Evolutionary conservation across 371 early-diverging fungal species (phyloP), one percentile per base, ranked within the genome.

Genomic region (Rhizopus microsporus): DNA sequence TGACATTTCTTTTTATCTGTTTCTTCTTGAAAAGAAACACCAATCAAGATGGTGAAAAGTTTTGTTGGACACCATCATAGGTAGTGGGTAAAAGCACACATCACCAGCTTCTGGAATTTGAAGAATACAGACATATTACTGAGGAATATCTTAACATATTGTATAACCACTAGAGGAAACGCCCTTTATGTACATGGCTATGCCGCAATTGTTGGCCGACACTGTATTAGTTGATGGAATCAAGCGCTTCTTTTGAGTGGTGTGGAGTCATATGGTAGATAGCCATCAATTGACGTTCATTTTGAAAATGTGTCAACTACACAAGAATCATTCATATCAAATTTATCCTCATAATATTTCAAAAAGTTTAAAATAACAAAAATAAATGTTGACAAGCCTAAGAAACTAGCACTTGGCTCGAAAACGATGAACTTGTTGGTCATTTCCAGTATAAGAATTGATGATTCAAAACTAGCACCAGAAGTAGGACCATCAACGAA

Each of bases 141-240:
- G n/a, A n/a, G n/a, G n/a, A n/a, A n/a, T n/a, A n/a, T n/a, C n/a
- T n/a, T n/a, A n/a, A n/a, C n/a, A n/a, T n/a, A n/a, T n/a, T n/a
- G n/a, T n/a, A n/a, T n/a, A n/a, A n/a, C n/a, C n/a, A n/a, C n/a
- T n/a, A n/a, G n/a, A n/a, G n/a, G n/a, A n/a, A n/a, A n/a, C n/a
- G n/a, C n/a, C n/a, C n/a, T n/a, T n/a, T n/a, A n/a, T n/a, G n/a
- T n/a, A n/a, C n/a, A n/a, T n/a, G n/a, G n/a, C n/a, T n/a, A n/a
- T n/a, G n/a, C n/a, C n/a, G n/a, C n/a, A n/a, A n/a, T n/a, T n/a
- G n/a, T n/a, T n/a, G n/a, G n/a, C n/a, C n/a, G n/a, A n/a, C n/a
- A n/a, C n/a, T n/a, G n/a, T n/a, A n/a, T n/a, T 62, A 38, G 42
- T 56, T 10, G 54, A 62, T 57, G 39, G 49, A 64, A 33, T 15